Base-by-base conservation (phyloP, 352 stramenopile genomes). In the Globisporangium iwayamae region DNA sequence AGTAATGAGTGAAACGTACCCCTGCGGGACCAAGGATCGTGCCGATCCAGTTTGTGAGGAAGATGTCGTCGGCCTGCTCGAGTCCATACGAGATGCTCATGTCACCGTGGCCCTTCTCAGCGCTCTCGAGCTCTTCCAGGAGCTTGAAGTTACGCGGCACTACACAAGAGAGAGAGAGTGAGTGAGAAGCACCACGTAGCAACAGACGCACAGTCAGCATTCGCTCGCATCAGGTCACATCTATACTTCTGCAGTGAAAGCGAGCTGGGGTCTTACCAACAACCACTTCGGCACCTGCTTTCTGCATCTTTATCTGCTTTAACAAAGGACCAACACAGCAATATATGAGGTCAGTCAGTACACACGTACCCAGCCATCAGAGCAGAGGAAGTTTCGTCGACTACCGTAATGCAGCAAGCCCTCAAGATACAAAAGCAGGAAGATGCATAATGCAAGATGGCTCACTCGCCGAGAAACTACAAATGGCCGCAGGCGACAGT, bases 1-100 rank as follows among this genome's bases (percentile, higher is more conserved):
- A 18, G 32, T 36, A 36, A 36, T 5, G 32, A 36, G n/a, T 18
- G 13, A 46, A 46, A 89, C 80, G 88, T 81, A 99, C 96, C 64
- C 93, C 93, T 62, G 89, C 89, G 60, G 96, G 96, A 63, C 97
- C 97, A 14, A 99, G 88, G 75, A 99, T 99, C 39, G 95, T 97
- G 66, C 93, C 97, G 75, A 99, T 98, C 97, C 97, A 99, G 72
- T 98, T 96, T 69, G 92, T 97, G 65, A 99, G 86, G 79, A 99
- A 99, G 70, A 98, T 99, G 81, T 99, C 97, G 65, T 97, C 94
- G 53, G 83, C 84, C 72, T 99, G 91, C 62, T 98, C 95, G 51
- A 99, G 84, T 46, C 97, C 97, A 66, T 96, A 97, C 76, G 87
- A 96, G 59, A 97, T 96, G 76, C 87, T 98, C 87, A 97, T 96